Evolutionary conservation across 164 flowering plant genomes (phyloP).

Genomic region (Euptelea pleiosperma): DNA sequence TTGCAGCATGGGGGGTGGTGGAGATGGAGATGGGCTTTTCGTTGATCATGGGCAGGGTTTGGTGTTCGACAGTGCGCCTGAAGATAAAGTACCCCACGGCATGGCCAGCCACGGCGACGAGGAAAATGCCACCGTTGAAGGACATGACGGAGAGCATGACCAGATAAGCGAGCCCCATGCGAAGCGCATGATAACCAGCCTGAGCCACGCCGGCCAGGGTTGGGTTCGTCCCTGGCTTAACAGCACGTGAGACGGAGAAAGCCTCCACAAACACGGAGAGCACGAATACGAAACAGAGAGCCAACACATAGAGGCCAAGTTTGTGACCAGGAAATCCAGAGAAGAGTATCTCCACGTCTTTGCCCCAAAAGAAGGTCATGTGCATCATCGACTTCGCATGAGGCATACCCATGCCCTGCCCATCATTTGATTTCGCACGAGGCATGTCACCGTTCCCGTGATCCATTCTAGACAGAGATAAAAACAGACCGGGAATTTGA

Average conservation of each 20-base stretch:
- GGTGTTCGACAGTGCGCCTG: too few species aligned
- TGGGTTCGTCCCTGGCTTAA: too few species aligned
- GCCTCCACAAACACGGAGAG: conserved; percentile 30
- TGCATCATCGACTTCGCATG: too few species aligned
- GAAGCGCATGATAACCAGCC: conserved; percentile 40
- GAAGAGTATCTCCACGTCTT: conserved; percentile 22
- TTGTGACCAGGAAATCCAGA: conserved; percentile 28
- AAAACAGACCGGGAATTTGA: too few species aligned
- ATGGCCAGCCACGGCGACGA: conserved; percentile 32
- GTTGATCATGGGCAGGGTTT: too few species aligned
- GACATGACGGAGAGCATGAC: conserved; percentile 42
- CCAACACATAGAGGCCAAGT: conserved; percentile 29
- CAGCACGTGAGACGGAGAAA: conserved; percentile 25
- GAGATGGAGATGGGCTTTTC: too few species aligned
- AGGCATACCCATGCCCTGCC: too few species aligned
- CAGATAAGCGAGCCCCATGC: conserved; percentile 37
- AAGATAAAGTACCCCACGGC: conserved; percentile 28
- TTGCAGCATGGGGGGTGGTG: too few species aligned
- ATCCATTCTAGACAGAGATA: too few species aligned
- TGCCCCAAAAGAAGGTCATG: conserved; percentile 22
- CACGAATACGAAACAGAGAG: conserved; percentile 28
- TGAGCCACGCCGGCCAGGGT: too few species aligned
- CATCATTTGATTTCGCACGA: too few species aligned
- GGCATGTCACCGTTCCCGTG: too few species aligned
- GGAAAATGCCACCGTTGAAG: conserved; percentile 28